Percentiles rank a stretch among this genome's conserved stretches.
Conservation (phyloP, 352 stramenopile genomes). For the Blastocystis sp. region DNA sequence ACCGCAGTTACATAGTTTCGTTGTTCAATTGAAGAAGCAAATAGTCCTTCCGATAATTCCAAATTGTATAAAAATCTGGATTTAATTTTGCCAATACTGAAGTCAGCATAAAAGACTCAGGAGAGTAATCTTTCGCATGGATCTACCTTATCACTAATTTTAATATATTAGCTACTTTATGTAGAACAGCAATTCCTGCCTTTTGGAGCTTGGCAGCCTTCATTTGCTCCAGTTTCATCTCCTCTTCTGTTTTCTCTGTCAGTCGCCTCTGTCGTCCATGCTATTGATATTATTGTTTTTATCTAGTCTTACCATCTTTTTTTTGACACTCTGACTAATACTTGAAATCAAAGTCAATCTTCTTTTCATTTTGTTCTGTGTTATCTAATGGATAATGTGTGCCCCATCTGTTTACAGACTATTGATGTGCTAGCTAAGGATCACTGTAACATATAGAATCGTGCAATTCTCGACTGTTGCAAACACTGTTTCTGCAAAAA, state of each 20-base stretch:
- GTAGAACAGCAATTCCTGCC: neutral
- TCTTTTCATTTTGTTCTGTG: neutral
- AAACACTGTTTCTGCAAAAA: constrained; percentile 51
- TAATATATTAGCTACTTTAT: neutral
- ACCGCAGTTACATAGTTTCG: neutral
- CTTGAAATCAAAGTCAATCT: too few relatives aligned
- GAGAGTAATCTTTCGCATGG: constrained; percentile 58
- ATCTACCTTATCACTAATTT: neutral
- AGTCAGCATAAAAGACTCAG: constrained; percentile 72
- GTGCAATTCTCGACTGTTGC: constrained; percentile 37
- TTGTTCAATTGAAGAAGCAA: constrained; percentile 66
- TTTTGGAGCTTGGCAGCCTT: constrained; percentile 31
- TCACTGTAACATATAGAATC: constrained; percentile 1
- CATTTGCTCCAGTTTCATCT: constrained; percentile 4
- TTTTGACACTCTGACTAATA: neutral
- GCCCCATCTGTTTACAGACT: constrained; percentile 16
- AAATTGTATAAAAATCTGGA: constrained; percentile 90
- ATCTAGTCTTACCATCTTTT: neutral
- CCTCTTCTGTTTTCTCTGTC: constrained; percentile 57
- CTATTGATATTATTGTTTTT: neutral
- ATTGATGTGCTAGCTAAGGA: neutral
- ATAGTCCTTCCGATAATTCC: constrained; percentile 87
- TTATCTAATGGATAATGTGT: neutral
- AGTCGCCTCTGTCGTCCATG: constrained; percentile 44
- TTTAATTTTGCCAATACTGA: constrained; percentile 87